Evolutionary conservation across 495 filamentous ascomycete species (phyloP).

Genomic region (Mytilinidion resinicola): DNA sequence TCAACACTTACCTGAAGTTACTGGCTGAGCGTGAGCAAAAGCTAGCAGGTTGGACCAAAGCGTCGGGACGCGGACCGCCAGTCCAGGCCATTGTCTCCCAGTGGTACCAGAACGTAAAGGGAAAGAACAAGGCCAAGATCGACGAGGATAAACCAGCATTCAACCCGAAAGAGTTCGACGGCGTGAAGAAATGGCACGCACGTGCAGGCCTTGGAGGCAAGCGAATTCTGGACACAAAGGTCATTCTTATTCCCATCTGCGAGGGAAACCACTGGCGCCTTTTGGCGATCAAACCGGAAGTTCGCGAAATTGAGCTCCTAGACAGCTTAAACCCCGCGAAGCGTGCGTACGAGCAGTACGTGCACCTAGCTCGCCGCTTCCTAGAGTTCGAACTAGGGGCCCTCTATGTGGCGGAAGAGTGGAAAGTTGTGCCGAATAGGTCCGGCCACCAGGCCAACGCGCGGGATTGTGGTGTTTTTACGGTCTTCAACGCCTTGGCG

Average conservation of each 20-base stretch:
- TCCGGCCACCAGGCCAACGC: constrained; percentile 59
- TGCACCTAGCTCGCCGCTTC: constrained; percentile 47
- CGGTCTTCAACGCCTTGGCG: constrained; percentile 30
- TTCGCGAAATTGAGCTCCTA: constrained; percentile 62
- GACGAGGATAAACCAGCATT: constrained; percentile 35
- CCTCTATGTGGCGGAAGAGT: constrained; percentile 54
- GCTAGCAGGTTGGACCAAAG: constrained; percentile 27
- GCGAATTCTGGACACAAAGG: constrained; percentile 50
- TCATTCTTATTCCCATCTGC: constrained; percentile 58
- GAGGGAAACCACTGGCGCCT: constrained; percentile 56
- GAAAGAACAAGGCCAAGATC: constrained; percentile 30
- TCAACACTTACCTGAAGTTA: constrained; percentile 60
- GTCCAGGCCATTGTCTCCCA: constrained; percentile 66
- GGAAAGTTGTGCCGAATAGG: constrained; percentile 44
- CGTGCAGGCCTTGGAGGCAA: constrained; percentile 52
- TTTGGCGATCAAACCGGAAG: constrained; percentile 59
- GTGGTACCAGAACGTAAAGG: constrained; percentile 58
- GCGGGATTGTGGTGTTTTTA: constrained; percentile 75
- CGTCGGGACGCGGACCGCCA: constrained; percentile 43
- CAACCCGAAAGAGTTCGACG: background rate
- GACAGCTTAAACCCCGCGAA: constrained; percentile 53
- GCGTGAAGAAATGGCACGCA: constrained; percentile 47
- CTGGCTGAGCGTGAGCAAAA: constrained; percentile 56
- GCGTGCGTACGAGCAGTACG: constrained; percentile 26
- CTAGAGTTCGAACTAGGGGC: constrained; percentile 53